A percentile compares a stretch with the other conserved stretches of the same genome.
phyloP scores from a whole-genome alignment of 164 flowering plant species.

The Berberis thunbergii region DNA sequence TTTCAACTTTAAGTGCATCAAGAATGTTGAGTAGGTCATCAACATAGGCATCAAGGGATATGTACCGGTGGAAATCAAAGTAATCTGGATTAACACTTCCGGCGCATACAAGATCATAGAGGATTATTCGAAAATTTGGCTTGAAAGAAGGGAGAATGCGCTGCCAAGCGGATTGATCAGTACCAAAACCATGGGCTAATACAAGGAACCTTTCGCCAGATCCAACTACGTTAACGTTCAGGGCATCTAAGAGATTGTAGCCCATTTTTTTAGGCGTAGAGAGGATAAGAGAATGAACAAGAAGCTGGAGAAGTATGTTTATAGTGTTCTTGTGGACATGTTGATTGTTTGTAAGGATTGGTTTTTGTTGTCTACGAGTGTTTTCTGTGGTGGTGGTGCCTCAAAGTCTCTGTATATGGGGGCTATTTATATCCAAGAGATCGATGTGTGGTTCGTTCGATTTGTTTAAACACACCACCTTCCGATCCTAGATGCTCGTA shows the following conservation, averaged over 20 bases:
- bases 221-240: slow-evolving; percentile 76
- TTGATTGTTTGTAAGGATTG: not conserved
- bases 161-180: slow-evolving; percentile 95
- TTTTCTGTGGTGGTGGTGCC: not conserved
- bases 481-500: not conserved
- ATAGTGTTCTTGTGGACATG: not conserved
- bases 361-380: not conserved
- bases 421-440: not conserved
- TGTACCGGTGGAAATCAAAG: slow-evolving; percentile 72
- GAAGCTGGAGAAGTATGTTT: not conserved
- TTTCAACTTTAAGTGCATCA: slow-evolving; percentile 43
- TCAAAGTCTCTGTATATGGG: not conserved
- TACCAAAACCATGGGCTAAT: slow-evolving; percentile 86
- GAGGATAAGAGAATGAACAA: not conserved
- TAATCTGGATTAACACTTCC: slow-evolving; percentile 90
- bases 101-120: slow-evolving; percentile 87
- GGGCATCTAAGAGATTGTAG: slow-evolving; percentile 43
- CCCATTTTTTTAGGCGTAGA: slow-evolving; percentile 20
- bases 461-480: too few relatives aligned
- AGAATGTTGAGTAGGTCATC: slow-evolving; percentile 83
- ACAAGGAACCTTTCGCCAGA: slow-evolving; percentile 53
- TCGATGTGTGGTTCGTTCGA: too few relatives aligned
- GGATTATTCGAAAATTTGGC: slow-evolving; percentile 44
- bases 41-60: slow-evolving; percentile 71
- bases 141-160: slow-evolving; percentile 64